A percentile compares a stretch with the other conserved stretches of the same genome.
phyloP scores from a whole-genome alignment of 176 grass and related monocot genomes.

The Ensete ventricosum region DNA sequence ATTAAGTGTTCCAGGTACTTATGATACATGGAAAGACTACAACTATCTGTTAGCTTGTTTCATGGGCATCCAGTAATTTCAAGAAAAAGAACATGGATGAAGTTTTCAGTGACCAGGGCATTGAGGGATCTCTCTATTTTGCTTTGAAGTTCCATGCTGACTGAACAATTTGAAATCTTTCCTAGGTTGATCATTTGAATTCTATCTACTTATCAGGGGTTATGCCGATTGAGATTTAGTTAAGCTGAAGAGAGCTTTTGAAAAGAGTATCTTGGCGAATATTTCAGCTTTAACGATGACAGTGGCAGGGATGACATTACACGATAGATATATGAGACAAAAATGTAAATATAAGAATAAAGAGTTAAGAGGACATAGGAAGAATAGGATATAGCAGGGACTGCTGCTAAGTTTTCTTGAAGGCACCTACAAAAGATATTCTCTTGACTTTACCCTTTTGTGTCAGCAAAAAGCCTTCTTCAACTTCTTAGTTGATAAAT shows the following conservation, averaged over 20 bases:
- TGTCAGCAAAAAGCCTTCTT: too few relatives aligned
- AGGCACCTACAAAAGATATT: too few relatives aligned
- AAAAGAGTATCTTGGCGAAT: neutral
- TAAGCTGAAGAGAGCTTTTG: neutral
- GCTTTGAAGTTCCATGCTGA: too few relatives aligned
- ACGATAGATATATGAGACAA: neutral
- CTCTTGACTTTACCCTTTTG: too few relatives aligned
- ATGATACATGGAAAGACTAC: neutral
- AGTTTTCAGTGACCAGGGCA: too few relatives aligned
- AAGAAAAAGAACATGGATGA: neutral
- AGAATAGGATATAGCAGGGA: neutral
- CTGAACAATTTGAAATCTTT: too few relatives aligned
- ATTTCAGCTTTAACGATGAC: neutral
- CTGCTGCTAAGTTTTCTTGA: too few relatives aligned
- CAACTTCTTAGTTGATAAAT: too few relatives aligned
- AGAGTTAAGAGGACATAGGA: neutral
- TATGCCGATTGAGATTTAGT: too few relatives aligned
- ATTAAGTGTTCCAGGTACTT: neutral
- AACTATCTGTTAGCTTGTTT: neutral
- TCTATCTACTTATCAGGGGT: too few relatives aligned
- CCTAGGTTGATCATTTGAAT: too few relatives aligned
- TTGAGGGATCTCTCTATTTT: too few relatives aligned
- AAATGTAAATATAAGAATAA: neutral
- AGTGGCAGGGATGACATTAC: neutral
- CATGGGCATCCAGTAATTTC: neutral